phyloP scores from a whole-genome alignment of 345 rosid genomes.

The Pistacia integerrima region DNA sequence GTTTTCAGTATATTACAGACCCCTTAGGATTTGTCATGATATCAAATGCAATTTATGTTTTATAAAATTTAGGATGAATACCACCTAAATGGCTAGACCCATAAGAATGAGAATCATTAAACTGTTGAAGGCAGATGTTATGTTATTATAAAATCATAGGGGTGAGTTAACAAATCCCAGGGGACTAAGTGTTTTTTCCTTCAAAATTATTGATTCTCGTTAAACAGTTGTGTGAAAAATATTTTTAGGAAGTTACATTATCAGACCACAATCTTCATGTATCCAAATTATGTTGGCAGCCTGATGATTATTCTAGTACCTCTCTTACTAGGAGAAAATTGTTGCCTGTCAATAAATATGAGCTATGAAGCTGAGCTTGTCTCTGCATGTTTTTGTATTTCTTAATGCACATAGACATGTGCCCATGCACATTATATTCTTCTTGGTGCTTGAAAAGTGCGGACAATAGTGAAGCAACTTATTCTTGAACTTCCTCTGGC shows the following conservation, averaged over 20 bases:
- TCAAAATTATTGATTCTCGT: slow-evolving; percentile 1
- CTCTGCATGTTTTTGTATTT: neutral
- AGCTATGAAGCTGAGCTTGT: slow-evolving; percentile 7
- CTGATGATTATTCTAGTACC: neutral
- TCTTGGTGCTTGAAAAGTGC: slow-evolving; percentile 11
- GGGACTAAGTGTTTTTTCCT: no score
- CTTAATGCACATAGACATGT: neutral
- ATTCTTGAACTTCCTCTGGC: slow-evolving; percentile 4
- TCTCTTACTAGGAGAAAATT: neutral
- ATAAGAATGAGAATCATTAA: no score
- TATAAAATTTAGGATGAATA: no score
- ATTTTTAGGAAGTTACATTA: neutral
- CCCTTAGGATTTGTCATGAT: no score
- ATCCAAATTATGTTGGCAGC: neutral
- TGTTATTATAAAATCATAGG: no score
- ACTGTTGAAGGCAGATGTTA: no score
- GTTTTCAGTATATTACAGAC: no score
- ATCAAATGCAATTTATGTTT: no score
- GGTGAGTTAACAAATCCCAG: no score
- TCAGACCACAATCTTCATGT: neutral
- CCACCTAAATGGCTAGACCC: no score
- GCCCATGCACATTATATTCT: neutral
- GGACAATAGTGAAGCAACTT: neutral
- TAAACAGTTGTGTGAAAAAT: slow-evolving; percentile 10
- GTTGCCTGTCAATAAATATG: neutral